Evolutionary conservation across 768 basidiomycete genomes (phyloP), one percentile per base, ranked within the genome.

Genomic region (Psilocybe sp.): DNA sequence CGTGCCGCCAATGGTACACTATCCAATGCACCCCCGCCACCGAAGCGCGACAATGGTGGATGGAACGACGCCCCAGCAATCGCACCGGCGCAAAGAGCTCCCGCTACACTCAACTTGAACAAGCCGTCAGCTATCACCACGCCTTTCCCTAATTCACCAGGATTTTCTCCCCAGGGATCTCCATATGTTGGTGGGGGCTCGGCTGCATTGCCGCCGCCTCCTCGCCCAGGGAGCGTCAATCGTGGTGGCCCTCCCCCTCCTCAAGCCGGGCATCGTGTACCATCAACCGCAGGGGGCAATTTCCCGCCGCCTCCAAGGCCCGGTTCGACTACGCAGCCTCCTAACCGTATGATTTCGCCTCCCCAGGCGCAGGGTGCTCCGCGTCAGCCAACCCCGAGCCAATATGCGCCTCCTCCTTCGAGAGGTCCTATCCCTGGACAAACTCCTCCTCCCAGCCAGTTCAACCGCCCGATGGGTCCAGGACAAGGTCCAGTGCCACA

Each of bases 61-160:
- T 98, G 94, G 93, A 98, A 98, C 59, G 95, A 98, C 66, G 84
- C 92, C 0, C 93, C 92, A 0, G 63, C 73, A 5, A 54, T 81
- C 11, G 56, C 72, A 13, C 62, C 71, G 8, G 64, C 77, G 14
- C 66, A 77, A 37, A 82, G 85, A 19, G 72, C 73, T 1, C 81
- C 87, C 1, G 74, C 77, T 16, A 68, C 77, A 5, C 59, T 74
- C 28, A 76, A 65, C 47, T 54, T 71, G 9, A 67, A 62, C 47
- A 90, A 88, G 59, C 85, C 80, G 2, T 73, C 76, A 6, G 80
- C 94, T 2, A 95, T 98, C 59, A 84, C 84, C 7, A 79, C 91
- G 8, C 95, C 95, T 0, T 97, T 98, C 82, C 90, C 93, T 7
- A 87, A 89, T 58, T 65, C 75, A 11, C 79, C 84, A 4, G 75